Evolutionary conservation across 2,329 filamentous ascomycete species (phyloP).

Genomic region (Alternaria consortialis): DNA sequence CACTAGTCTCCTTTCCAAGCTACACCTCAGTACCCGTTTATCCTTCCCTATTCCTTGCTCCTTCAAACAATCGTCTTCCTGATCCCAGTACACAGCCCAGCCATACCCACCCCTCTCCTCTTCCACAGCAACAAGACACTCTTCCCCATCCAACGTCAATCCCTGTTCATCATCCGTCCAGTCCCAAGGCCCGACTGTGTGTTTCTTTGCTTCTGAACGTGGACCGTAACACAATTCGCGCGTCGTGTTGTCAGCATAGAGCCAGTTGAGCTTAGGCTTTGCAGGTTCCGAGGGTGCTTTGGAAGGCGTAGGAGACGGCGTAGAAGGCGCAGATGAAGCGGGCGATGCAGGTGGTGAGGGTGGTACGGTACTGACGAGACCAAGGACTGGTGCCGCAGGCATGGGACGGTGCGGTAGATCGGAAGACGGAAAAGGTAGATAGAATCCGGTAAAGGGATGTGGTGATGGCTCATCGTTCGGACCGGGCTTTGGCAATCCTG

Average conservation of each 20-base stretch:
- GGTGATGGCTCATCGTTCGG: constrained; percentile 39
- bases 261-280: constrained; percentile 71
- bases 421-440: constrained; percentile 58
- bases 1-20: constrained; percentile 54
- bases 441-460: constrained; percentile 62
- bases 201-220: constrained; percentile 74
- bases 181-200: constrained; percentile 82
- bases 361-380: constrained; percentile 60
- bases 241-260: constrained; percentile 69
- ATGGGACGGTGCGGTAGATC: constrained; percentile 49
- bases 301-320: constrained; percentile 11
- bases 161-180: constrained; percentile 71
- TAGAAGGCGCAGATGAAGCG: constrained; percentile 47
- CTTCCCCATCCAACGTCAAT: constrained; percentile 64
- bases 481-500: constrained; percentile 35
- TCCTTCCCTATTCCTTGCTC: constrained; percentile 49
- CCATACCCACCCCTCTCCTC: constrained; percentile 56
- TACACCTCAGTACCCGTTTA: constrained; percentile 56
- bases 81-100: constrained; percentile 65
- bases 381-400: constrained; percentile 52
- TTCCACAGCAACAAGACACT: constrained; percentile 66
- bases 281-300: constrained; percentile 8
- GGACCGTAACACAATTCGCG: constrained; percentile 70
- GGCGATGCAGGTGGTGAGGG: constrained; percentile 3
- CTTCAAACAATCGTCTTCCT: constrained; percentile 57